Evolutionary conservation across 2,329 filamentous ascomycete species (phyloP), one percentile per base, ranked within the genome.

Genomic region (Anthostomella pinea): DNA sequence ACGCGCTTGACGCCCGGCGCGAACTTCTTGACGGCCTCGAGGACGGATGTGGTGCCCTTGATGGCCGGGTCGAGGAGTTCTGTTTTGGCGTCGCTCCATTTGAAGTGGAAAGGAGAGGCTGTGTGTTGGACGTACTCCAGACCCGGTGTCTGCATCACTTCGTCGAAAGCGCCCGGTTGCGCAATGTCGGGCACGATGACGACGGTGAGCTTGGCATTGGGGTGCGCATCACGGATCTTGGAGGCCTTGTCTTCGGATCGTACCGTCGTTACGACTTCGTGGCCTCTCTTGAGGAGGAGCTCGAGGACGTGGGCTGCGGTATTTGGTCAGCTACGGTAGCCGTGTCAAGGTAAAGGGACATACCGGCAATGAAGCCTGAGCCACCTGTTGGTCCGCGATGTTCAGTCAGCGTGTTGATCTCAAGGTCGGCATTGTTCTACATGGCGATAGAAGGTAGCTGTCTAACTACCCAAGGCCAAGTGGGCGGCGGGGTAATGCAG

Each of bases 181-280:
- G 86, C 85, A 49, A 95, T 85, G 56, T 95, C 87, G 13, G 83
- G 78, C 16, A 94, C 87, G 49, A 93, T 80, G 37, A 59, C 66
- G 9, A 74, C 64, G 20, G 62, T 53, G 13, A 81, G 70, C 20
- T 66, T 64, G 10, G 68, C 64, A 14, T 60, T 57, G 2, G 70
- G 63, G 54, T 77, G 67, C 8, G 73, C 69, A 33, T 65, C 61
- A 30, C 68, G 68, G 43, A 80, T 72, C 48, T 66, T 67, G 28
- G 65, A 48, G 13, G 75, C 75, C 54, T 79, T 79, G 30, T 68
- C 64, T 44, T 77, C 66, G 29, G 66, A 69, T 29, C 75, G 70
- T 35, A 79, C 74, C 1, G 75, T 79, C 23, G 74, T 77, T 42
- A 78, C 63, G 29, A 79, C 73, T 15, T 63, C 59, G 57, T 78